These are phyloP conservation scores for Termitomyces sp. DNA, from an alignment of 768 basidiomycete genomes.

Conservation along the genomic window DNA sequence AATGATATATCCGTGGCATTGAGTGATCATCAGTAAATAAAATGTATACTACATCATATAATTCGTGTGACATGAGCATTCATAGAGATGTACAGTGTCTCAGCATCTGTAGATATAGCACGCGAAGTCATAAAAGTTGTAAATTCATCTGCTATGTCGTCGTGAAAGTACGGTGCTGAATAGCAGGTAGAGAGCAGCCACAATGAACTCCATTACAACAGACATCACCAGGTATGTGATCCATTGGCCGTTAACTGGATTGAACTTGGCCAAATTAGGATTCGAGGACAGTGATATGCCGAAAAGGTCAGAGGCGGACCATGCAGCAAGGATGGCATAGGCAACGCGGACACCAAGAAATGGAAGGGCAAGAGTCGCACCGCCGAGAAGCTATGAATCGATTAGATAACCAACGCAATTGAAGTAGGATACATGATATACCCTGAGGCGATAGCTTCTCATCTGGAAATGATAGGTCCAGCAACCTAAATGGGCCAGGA, in stretches of 20 bases:
- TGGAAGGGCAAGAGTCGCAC: slow-evolving; percentile 54
- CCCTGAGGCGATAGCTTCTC: slow-evolving; percentile 44
- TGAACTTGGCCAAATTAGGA: slow-evolving; percentile 50
- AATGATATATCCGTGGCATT: too few relatives aligned
- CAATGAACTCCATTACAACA: slow-evolving; percentile 58
- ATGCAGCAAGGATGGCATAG: slow-evolving; percentile 61
- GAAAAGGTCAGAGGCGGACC: slow-evolving; percentile 49
- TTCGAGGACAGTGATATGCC: slow-evolving; percentile 37
- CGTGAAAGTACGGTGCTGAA: slow-evolving; percentile 43
- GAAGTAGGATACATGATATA: slow-evolving; percentile 23
- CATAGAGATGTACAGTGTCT: slow-evolving; percentile 3
- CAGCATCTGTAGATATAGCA: slow-evolving; percentile 6
- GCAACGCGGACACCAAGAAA: slow-evolving; percentile 56
- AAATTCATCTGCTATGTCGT: slow-evolving; percentile 20
- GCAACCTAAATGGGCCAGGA: slow-evolving; percentile 39
- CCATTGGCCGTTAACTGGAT: slow-evolving; percentile 58
- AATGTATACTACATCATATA: background rate
- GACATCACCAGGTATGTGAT: slow-evolving; percentile 57
- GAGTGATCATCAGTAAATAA: background rate
- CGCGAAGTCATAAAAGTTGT: background rate
- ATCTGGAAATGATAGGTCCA: slow-evolving; percentile 48
- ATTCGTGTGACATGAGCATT: slow-evolving; percentile 2
- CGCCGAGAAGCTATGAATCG: slow-evolving; percentile 50
- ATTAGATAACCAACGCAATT: background rate
- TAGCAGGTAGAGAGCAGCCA: slow-evolving; percentile 46